Evolutionary conservation across 371 early-diverging fungal genomes (phyloP), one percentile per base, ranked within the genome.

Genomic region (Furculomyces boomerangus): DNA sequence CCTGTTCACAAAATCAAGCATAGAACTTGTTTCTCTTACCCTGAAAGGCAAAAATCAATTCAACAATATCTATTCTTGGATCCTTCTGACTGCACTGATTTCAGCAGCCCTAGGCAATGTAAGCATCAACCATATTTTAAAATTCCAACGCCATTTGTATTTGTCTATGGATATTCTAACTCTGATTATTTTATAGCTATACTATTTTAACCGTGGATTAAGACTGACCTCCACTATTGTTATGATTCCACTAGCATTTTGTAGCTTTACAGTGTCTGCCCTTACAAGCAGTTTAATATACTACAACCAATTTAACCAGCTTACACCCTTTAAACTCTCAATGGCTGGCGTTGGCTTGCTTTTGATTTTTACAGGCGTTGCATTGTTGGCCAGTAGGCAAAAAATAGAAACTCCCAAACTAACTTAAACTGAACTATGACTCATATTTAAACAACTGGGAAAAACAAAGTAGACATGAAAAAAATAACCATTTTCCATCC

Each of bases 231-330:
- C 83, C 66, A 87, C 87, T 44, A 75, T 87, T 24, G 72, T 86
- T 27, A 67, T 85, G 48, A 73, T 86, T n/a, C 88, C 88, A 13
- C 70, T 85, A 31, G 78, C 81, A 1, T 83, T 79, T 58, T 84
- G 85, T 50, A 75, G 83, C 44, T 82, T 81, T 64, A 83, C 83
- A 54, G 72, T 85, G 25, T 81, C 84, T 3, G 80, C 83, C 24
- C 69, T 87, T 29, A 73, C 84, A 58, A 87, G 83, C 60, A 85
- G 86, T 2, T 63, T 87, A 25, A 80, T 86, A 10, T 87, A 87
- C 58, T 87, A 82, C 60, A 70, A 85, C 66, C 88, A 86, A 70
- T 72, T 86, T 74, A 70, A 71, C 3, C 67, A 74, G 25, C 62
- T 87, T 51, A 18, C 32, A 32, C 7, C 10, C 2, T 51, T 37